These are phyloP conservation scores for Penicillium concentricum DNA, from an alignment of 2,329 filamentous ascomycete genomes.

Conservation along the genomic window DNA sequence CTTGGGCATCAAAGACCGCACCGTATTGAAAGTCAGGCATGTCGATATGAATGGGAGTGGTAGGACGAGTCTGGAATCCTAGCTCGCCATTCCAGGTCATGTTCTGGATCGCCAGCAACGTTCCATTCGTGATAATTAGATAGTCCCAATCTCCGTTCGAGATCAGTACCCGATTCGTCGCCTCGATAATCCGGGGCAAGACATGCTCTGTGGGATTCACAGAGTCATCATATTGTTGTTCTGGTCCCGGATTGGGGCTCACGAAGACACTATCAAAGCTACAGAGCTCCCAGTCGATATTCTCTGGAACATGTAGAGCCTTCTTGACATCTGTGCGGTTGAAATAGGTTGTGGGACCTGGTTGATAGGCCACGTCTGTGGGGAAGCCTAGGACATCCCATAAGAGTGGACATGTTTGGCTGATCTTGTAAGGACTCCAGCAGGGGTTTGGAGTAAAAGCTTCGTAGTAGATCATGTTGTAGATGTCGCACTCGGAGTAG, in stretches of 20 bases:
- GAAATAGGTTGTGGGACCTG: slow-evolving; percentile 64
- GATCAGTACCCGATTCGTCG: slow-evolving; percentile 70
- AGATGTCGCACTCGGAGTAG: slow-evolving; percentile 58
- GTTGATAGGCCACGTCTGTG: slow-evolving; percentile 53
- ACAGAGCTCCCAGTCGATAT: slow-evolving; percentile 35
- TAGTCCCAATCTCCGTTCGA: slow-evolving; percentile 73
- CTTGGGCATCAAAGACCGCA: slow-evolving; percentile 46
- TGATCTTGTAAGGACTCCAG: slow-evolving; percentile 74
- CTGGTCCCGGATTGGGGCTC: slow-evolving; percentile 38
- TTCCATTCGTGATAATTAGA: slow-evolving; percentile 68
- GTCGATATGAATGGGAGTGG: slow-evolving; percentile 39
- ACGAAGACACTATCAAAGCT: slow-evolving; percentile 47
- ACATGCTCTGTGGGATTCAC: slow-evolving; percentile 57
- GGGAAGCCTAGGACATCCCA: slow-evolving; percentile 71
- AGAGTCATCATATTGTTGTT: slow-evolving; percentile 40
- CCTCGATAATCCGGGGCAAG: slow-evolving; percentile 40
- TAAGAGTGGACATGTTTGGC: slow-evolving; percentile 66
- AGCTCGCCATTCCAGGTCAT: slow-evolving; percentile 75
- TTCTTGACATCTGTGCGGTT: slow-evolving; percentile 67
- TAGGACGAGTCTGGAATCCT: slow-evolving; percentile 69
- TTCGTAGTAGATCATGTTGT: slow-evolving; percentile 55
- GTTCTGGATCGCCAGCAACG: slow-evolving; percentile 73
- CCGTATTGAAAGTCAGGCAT: slow-evolving; percentile 57
- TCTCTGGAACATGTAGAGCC: slow-evolving; percentile 61
- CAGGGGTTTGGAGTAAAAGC: slow-evolving; percentile 67